Conservation (phyloP, 495 filamentous ascomycete genomes). For the Staphylotrichum tortipilum region DNA sequence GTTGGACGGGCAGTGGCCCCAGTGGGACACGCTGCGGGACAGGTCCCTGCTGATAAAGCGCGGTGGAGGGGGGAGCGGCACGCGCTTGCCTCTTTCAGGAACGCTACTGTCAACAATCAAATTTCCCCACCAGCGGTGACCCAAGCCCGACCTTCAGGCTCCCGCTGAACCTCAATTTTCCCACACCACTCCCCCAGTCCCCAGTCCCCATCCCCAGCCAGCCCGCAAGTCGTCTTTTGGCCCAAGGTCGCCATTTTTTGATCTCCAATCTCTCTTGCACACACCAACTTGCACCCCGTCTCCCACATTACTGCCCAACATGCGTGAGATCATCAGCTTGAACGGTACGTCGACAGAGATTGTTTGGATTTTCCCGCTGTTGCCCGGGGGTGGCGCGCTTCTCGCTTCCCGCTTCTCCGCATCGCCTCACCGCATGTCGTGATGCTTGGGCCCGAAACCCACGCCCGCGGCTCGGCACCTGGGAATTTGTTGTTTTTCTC, state of each 20-base stretch:
- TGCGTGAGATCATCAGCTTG: constrained; percentile 99
- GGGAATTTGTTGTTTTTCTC: neutral
- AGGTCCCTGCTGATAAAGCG: constrained; percentile 17
- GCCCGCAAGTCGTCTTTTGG: constrained; percentile 16
- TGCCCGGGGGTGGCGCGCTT: constrained; percentile 24
- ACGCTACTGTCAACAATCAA: constrained; percentile 31
- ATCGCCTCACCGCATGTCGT: constrained; percentile 25
- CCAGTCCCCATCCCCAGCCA: constrained; percentile 21
- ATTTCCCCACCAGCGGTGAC: constrained; percentile 26
- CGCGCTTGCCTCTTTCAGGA: constrained; percentile 25
- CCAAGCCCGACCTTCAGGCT: constrained; percentile 23
- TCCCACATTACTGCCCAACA: constrained; percentile 43
- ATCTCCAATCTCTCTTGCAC: constrained; percentile 14
- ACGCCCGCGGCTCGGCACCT: neutral
- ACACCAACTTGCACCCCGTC: constrained; percentile 12
- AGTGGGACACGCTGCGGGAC: too few relatives aligned
- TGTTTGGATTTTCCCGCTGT: constrained; percentile 6
- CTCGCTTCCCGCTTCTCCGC: too few relatives aligned
- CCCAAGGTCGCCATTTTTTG: constrained; percentile 6
- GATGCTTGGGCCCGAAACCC: constrained; percentile 3
- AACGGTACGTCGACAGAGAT: constrained; percentile 65
- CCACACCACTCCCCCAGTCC: too few relatives aligned
- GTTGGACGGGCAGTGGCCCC: too few relatives aligned
- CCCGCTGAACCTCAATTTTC: constrained; percentile 28
- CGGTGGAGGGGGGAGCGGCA: constrained; percentile 6